phyloP scores from a whole-genome alignment of 1,284 basidiomycete species.

The Amylostereum areolatum region DNA sequence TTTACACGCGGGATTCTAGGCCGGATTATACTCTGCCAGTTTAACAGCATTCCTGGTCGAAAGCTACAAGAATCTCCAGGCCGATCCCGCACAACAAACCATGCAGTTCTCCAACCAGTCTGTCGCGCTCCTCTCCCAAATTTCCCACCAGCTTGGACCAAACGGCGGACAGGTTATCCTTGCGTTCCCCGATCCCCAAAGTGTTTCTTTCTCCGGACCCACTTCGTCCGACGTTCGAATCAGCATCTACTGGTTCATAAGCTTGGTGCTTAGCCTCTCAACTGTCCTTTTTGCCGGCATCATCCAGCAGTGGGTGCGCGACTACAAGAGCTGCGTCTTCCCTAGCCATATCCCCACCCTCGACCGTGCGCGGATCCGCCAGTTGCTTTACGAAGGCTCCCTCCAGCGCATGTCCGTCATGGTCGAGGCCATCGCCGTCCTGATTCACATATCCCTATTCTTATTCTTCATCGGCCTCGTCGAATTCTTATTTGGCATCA shows the following conservation, averaged over 20 bases:
- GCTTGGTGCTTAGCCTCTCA: constrained; percentile 8
- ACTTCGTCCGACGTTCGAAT: constrained; percentile 4
- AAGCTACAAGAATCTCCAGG: background rate
- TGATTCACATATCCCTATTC: constrained; percentile 10
- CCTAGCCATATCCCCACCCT: constrained; percentile 8
- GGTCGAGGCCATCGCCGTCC: constrained; percentile 8
- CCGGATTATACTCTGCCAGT: background rate
- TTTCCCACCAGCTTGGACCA: background rate
- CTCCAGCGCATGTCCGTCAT: constrained; percentile 7
- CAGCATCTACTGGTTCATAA: constrained; percentile 12
- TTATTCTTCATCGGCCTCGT: constrained; percentile 10
- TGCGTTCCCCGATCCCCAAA: no score
- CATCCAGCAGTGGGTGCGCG: no score
- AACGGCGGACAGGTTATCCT: no score
- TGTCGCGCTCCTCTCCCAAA: background rate
- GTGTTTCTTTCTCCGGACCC: no score
- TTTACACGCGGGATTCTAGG: no score
- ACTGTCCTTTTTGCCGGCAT: constrained; percentile 9
- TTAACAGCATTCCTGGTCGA: background rate
- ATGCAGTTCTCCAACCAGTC: background rate
- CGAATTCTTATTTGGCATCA: constrained; percentile 4
- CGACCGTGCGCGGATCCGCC: constrained; percentile 6
- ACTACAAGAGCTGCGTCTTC: constrained; percentile 7
- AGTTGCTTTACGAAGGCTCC: constrained; percentile 7
- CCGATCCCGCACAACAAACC: background rate